Evolutionary conservation across 768 basidiomycete genomes (phyloP).

Genomic region (Auriscalpium vulgare): DNA sequence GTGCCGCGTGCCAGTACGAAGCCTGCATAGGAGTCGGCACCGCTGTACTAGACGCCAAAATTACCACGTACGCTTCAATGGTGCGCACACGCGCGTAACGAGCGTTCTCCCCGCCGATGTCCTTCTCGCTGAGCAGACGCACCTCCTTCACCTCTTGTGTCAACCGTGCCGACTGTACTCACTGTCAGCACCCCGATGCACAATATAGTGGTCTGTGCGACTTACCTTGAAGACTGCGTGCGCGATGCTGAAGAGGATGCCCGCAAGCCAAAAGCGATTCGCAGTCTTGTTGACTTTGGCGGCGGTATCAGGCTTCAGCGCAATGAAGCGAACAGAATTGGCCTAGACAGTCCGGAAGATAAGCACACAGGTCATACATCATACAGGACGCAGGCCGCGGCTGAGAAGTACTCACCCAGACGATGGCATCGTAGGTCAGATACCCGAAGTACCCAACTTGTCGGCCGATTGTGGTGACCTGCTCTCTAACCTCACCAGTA

Average conservation of each 20-base stretch:
- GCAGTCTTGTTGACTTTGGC: constrained; percentile 55
- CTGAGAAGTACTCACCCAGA: constrained; percentile 58
- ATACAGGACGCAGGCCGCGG: not conserved
- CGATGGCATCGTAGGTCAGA: constrained; percentile 70
- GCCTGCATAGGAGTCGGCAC: constrained; percentile 29
- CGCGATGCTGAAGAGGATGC: constrained; percentile 72
- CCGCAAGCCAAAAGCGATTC: constrained; percentile 83
- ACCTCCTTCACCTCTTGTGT: constrained; percentile 52
- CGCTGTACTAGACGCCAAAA: not conserved
- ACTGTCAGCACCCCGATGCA: too few relatives aligned
- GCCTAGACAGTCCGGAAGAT: constrained; percentile 33
- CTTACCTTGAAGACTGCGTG: constrained; percentile 62
- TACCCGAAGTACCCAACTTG: constrained; percentile 89
- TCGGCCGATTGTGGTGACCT: constrained; percentile 68
- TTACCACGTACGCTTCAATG: constrained; percentile 41
- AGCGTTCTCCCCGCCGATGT: constrained; percentile 54
- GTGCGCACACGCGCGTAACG: constrained; percentile 57
- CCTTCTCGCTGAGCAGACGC: constrained; percentile 53
- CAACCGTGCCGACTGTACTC: constrained; percentile 47
- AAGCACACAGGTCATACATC: not conserved
- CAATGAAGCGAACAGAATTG: constrained; percentile 58
- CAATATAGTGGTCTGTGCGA: not conserved
- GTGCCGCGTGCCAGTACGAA: constrained; percentile 56
- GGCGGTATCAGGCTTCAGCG: constrained; percentile 50
- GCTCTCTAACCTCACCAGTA: constrained; percentile 53